Evolutionary conservation across 2,329 filamentous ascomycete species (phyloP), one percentile per base, ranked within the genome.

Genomic region (Colletotrichum sp.): DNA sequence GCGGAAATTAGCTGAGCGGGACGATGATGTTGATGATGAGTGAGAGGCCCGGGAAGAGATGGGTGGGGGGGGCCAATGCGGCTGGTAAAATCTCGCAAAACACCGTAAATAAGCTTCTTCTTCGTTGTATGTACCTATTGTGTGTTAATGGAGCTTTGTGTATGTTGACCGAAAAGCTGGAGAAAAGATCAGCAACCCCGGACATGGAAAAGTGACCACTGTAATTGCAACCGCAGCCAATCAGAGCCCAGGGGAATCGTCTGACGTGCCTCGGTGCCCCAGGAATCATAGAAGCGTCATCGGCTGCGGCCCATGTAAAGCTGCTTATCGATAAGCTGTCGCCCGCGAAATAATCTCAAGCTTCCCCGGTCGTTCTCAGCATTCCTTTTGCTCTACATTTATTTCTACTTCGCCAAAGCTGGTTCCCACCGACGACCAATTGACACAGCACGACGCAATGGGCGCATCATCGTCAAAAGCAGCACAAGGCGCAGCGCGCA

Each of bases 391-490:
- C 28, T 36, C 58, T 22, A 48, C 5, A 62, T 28, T 16, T 36
- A 62, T 28, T 16, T 36, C 56, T 25, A 16, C 18, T 58, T 27
- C 15, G 32, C 25, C 52, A 39, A 22, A 3, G 25, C 30, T 25
- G 30, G 16, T 52, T 27, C 55, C 8, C 34, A 43, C 70, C 48
- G 16, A 58, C 25, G 56, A 62, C 12, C 68, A 58, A 65, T 27
- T 15, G 28, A 27, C 27, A 52, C 10, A 32, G 6, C 34, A 60
- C 30, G 22, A 8, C 32, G 78, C 18, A 65, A 88, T 89, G 88
- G 88, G 88, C 39, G 84, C 87, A 7, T 84, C 86, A 52, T 83
- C 86, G 5, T 89, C 88, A 28, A 89, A 89, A 79, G 84, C 86
- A 18, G 84, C 83, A 15, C 83, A 84, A 76, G 80, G 83, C 62